Base-by-base conservation (phyloP, 306 rosid species). In the Spatholobus suberectus region DNA sequence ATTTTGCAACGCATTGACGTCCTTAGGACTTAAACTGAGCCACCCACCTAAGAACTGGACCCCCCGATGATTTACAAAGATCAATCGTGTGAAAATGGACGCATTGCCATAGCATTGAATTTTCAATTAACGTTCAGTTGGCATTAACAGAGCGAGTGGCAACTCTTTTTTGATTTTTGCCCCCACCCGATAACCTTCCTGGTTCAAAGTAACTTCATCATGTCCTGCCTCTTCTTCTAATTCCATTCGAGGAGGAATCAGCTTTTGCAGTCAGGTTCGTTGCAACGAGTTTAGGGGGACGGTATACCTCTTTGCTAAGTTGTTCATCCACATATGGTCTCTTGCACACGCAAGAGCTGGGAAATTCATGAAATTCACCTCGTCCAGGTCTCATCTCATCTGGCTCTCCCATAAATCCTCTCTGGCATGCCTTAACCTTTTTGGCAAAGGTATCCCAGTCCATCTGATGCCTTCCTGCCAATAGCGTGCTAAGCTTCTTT, bases 321-420 rank as follows among this genome's bases (percentile, higher is more conserved):
- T 81, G 79, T 47, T 83, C 80, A 44, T 87, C 89, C n/a, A 51
- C 75, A 47, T 40, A 75, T 63, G 91, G 86, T 89, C 85, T 96
- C 88, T 88, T 86, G 27, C 99, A 96, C 43, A 96, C 40, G 79
- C 99, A 96, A 6, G 92, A 73, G 67, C 85, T 70, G 1, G 99
- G 99, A 85, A 75, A 94, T 85, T 96, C 99, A 70, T 91, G 98
- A 88, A 92, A 91, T 78, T 96, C 98, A 21, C 97, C 98, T 46
- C 98, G 90, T 52, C 99, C 95, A 23, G 86, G 92, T 88, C 83
- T 90, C 92, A 94, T 82, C 86, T 94, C 98, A 27, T 94, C 97
- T 1, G 99, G 99, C 51, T 96, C 98, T 69, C 99, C 99, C 97
- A 91, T 91, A 91, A 94, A 96, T 83, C 97, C 98, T 83, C 89